Base-by-base conservation (phyloP, 208 protist species). In the Trypanosoma boissoni region DNA sequence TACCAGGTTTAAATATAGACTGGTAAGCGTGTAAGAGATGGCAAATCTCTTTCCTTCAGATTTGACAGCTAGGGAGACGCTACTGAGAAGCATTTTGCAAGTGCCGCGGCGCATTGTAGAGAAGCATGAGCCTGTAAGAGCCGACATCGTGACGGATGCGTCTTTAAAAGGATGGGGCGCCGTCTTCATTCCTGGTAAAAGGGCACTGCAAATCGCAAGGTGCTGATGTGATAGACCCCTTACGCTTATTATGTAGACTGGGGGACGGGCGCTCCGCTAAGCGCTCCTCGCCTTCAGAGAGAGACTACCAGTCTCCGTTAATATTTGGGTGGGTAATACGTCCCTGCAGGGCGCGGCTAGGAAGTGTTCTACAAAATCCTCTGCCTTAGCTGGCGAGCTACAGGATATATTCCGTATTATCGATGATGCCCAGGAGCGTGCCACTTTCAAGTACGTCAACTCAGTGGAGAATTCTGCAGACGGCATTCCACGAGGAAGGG, bases 131-230 rank as follows among this genome's bases (percentile, higher is more conserved):
- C 4, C 12, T 14, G 3, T n/a, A n/a, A n/a, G n/a, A n/a, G n/a
- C n/a, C n/a, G 20, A 28, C 26, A 7, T 57, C 18, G 37, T 46
- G 14, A 65, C 58, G 12, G 48, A 65, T 44, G 58, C 58, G 29
- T 65, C 58, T 1, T 20, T 57, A 8, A 20, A 48, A 14, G 58
- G 58, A 49, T 65, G 48, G 58, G 28, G 58, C 6, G 58, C 45
- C 18, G 18, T 65, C 7, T 20, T 65, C 21, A 21, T 65, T 46
- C 3, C 44, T 7, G 45, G 44, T 26, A 28, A n/a, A 18, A 21
- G 58, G 24, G 45, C 24, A 24, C 12, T 56, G 3, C 16, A 20
- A 9, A 6, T 65, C 10, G 20, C 14, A n/a, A 45, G 45, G 2
- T 41, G 34, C 3, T 1, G 12, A 23, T 57, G 58, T 28, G 32